Conservation (phyloP, 768 basidiomycete genomes). For the Russula virescens region DNA sequence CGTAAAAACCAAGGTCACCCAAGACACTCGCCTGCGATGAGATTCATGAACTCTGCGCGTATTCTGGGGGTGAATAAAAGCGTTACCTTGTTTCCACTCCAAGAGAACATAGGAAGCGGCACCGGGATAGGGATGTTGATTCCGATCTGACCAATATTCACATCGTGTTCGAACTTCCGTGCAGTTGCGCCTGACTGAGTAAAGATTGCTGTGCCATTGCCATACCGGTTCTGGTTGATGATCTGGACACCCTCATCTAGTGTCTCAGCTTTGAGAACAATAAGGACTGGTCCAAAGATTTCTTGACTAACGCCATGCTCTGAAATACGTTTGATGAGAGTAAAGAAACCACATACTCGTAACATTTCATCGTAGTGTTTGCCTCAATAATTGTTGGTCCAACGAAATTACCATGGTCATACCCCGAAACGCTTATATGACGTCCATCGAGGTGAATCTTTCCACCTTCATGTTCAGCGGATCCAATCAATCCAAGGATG, state of each 20-base stretch:
- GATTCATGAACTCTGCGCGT: neutral
- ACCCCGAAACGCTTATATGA: constrained; percentile 56
- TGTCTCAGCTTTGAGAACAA: constrained; percentile 70
- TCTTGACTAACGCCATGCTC: constrained; percentile 58
- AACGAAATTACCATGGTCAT: constrained; percentile 88
- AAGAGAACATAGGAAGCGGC: constrained; percentile 90
- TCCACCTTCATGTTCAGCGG: constrained; percentile 75
- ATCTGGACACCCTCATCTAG: constrained; percentile 87
- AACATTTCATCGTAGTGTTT: constrained; percentile 77
- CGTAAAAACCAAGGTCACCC: constrained; percentile 89
- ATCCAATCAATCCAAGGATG: constrained; percentile 67
- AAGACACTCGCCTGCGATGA: constrained; percentile 55
- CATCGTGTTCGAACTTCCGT: constrained; percentile 81
- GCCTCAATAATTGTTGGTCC: constrained; percentile 89
- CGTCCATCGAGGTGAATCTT: constrained; percentile 85
- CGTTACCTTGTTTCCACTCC: constrained; percentile 85
- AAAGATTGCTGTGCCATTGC: constrained; percentile 94
- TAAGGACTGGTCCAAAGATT: constrained; percentile 90
- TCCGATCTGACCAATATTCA: constrained; percentile 90
- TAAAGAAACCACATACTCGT: constrained; percentile 51
- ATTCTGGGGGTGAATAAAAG: neutral
- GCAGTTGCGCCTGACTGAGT: constrained; percentile 95
- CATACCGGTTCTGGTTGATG: constrained; percentile 86
- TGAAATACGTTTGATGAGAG: neutral
- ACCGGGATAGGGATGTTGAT: constrained; percentile 93